Conservation (phyloP, 208 protist genomes). For the Leishmania lainsoni region DNA sequence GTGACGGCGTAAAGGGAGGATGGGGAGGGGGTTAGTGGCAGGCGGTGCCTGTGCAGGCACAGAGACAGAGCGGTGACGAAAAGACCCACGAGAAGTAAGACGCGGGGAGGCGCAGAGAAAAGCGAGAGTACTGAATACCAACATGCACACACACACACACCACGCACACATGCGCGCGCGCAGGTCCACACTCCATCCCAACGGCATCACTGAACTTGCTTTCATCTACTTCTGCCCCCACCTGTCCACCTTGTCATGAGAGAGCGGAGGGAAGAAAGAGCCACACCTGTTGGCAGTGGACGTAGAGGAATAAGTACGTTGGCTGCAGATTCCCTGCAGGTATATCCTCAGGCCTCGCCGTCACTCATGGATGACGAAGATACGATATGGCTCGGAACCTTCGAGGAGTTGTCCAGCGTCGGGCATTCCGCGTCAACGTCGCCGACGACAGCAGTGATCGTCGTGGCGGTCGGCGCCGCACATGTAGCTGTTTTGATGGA, state of each 20-base stretch:
- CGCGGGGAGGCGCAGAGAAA: neutral
- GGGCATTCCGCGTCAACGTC: neutral
- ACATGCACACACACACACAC: neutral
- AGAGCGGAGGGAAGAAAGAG: neutral
- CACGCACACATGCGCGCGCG: neutral
- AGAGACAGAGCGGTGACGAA: neutral
- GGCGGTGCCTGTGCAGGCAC: neutral
- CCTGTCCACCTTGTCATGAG: neutral
- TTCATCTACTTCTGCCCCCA: neutral
- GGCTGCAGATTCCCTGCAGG: neutral
- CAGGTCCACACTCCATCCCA: neutral
- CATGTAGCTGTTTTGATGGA: conserved; percentile 1
- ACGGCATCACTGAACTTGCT: neutral
- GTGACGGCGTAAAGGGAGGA: neutral
- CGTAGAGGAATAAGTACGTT: neutral
- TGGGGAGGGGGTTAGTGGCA: neutral
- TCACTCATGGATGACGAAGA: conserved; percentile 12
- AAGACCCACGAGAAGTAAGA: neutral
- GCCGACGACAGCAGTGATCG: neutral
- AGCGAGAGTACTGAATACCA: neutral
- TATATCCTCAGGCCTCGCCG: conserved; percentile 8
- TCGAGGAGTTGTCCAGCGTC: neutral
- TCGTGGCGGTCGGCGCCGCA: neutral
- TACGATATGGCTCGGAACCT: conserved; percentile 5
- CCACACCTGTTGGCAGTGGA: neutral